Conservation (phyloP, 495 filamentous ascomycete species). For the Podospora fimiseda region DNA sequence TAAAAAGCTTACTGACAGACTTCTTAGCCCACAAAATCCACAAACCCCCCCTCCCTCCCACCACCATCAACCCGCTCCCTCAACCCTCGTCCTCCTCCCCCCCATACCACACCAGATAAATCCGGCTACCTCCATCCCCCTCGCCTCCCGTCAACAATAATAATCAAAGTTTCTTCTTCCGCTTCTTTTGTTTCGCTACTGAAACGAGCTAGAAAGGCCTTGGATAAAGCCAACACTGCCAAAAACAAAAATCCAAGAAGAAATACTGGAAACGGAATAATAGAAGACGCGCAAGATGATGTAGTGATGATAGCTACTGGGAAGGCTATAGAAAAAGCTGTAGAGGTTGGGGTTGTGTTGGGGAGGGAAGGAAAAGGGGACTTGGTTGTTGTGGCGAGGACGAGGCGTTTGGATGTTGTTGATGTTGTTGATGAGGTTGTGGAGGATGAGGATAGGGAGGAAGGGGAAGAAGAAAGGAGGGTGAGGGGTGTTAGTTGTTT, state of each 20-base stretch:
- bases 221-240: conserved; percentile 44
- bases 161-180: conserved; percentile 70
- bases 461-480: conserved; percentile 52
- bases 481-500: conserved; percentile 44
- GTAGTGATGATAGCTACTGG: conserved; percentile 75
- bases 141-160: conserved; percentile 42
- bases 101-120: conserved; percentile 59
- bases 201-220: conserved; percentile 69
- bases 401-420: too few relatives aligned
- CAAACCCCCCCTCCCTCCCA: conserved; percentile 24
- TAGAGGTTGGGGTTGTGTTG: conserved; percentile 59
- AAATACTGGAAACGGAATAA: neutral
- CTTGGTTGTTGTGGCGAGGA: conserved; percentile 55
- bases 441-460: conserved; percentile 36
- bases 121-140: conserved; percentile 56
- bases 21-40: conserved; percentile 22
- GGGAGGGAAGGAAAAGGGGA: too few relatives aligned
- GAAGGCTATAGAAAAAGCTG: conserved; percentile 65
- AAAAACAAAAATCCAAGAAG: conserved; percentile 1
- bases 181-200: conserved; percentile 78
- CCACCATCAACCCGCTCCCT: conserved; percentile 3
- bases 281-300: conserved; percentile 34
- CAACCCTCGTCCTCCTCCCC: neutral
- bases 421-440: conserved; percentile 66
- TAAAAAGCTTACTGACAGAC: too few relatives aligned